phyloP scores from a whole-genome alignment of 2,329 filamentous ascomycete genomes.

The Pseudocercospora cruenta region DNA sequence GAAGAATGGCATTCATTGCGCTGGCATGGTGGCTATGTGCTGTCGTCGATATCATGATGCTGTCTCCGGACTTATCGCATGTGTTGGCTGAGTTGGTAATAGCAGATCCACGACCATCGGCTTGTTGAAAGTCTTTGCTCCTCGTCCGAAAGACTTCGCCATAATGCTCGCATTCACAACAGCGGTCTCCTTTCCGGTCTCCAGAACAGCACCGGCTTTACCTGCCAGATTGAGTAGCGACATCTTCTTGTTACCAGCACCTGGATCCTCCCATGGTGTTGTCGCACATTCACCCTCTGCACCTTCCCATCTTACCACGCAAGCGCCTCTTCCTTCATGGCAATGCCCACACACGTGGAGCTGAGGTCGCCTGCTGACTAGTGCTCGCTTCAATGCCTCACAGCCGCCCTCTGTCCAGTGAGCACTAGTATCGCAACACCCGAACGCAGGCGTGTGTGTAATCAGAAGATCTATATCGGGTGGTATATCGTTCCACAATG shows the following conservation, averaged over 20 bases:
- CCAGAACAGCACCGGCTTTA: slow-evolving; percentile 38
- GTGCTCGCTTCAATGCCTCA: slow-evolving; percentile 58
- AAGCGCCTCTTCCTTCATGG: slow-evolving; percentile 67
- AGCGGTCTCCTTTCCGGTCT: slow-evolving; percentile 66
- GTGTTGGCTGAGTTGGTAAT: slow-evolving; percentile 1
- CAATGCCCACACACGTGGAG: slow-evolving; percentile 74
- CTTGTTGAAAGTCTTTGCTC: slow-evolving; percentile 69
- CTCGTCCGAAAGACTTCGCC: slow-evolving; percentile 61
- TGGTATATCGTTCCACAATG: slow-evolving; percentile 66
- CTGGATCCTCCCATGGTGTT: slow-evolving; percentile 62
- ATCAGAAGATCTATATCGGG: slow-evolving; percentile 67
- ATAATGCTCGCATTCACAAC: slow-evolving; percentile 79
- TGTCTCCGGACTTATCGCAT: slow-evolving; percentile 6
- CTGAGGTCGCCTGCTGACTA: slow-evolving; percentile 63
- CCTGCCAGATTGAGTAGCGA: slow-evolving; percentile 65
- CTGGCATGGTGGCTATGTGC: not conserved
- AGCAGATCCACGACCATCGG: slow-evolving; percentile 78
- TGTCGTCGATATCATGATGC: not conserved
- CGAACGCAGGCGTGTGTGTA: slow-evolving; percentile 69
- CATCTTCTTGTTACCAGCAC: slow-evolving; percentile 60
- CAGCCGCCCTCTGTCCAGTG: slow-evolving; percentile 60
- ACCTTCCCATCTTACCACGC: slow-evolving; percentile 62
- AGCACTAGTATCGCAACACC: slow-evolving; percentile 57
- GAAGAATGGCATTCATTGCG: not conserved
- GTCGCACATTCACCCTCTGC: slow-evolving; percentile 28